Evolutionary conservation across 345 rosid genomes (phyloP), one percentile per base, ranked within the genome.

Genomic region (Lepidium aucheri): DNA sequence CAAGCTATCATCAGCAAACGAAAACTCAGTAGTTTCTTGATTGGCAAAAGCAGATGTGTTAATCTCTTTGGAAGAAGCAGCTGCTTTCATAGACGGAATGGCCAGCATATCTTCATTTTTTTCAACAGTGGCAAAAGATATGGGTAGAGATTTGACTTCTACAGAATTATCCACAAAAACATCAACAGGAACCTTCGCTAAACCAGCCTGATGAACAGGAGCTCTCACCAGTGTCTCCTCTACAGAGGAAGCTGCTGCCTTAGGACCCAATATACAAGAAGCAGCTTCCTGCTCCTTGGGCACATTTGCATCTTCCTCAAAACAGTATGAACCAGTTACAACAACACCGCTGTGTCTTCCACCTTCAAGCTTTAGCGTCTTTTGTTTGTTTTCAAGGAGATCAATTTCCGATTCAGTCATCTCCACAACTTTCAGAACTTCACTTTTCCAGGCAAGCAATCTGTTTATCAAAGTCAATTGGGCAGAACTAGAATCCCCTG

Each of bases 331-430:
- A 55, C 53, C 33, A 51, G 51, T 67, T 54, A 58, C 82, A 17
- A 40, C 65, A 66, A 49, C 45, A 18, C 64, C 70, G 35, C 39
- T 33, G 28, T 69, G 63, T 55, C 64, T 77, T 58, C 84, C 75
- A 67, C 69, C 62, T 53, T 74, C 80, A 57, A 61, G 79, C 74
- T 74, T 74, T 76, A 89, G 70, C 4, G 61, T 60, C 85, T 79
- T 83, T 1, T 81, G 83, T 69, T 91, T 90, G 76, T 67, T 89
- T 77, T 91, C 99, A 66, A 86, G 91, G 1, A 72, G 82, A 73
- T 91, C 99, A 78, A 95, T 89, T 82, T 95, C 94, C 32, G 86
- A 78, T 63, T 95, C 99, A 0, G 89, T 86, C 74, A 66, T 65
- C 80, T 87, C 96, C 76, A 95, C 53, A 17, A 76, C 82, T 80